Base-by-base conservation (phyloP, 2,329 filamentous ascomycete genomes). In the Metarhizium sp. region DNA sequence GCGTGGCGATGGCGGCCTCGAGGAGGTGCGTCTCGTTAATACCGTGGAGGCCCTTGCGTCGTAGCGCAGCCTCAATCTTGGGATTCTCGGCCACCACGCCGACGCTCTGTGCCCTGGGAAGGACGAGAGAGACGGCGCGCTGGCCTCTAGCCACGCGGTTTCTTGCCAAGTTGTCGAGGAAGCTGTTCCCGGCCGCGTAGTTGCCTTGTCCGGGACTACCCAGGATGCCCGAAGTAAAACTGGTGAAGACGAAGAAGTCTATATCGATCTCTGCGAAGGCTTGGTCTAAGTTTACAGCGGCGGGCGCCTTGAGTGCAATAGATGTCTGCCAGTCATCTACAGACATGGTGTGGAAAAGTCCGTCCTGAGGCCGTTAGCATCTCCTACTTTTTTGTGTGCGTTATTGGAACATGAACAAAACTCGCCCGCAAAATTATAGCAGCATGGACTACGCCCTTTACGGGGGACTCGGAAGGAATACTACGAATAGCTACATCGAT, bases 1-100 rank as follows among this genome's bases (percentile, higher is more conserved):
- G 42, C n/a, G 13, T 16, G 2, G n/a, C n/a, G 13, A 45, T 45
- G 42, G 42, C 42, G 42, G n/a, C 42, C n/a, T 45, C 42, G 11
- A 45, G 13, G 42, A 45, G 42, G n/a, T 16, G 13, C n/a, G 13
- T 16, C 11, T 45, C 42, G n/a, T 45, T 16, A 16, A 45, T 20
- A 7, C 42, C 42, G 42, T 45, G 20, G 11, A 45, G 20, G 13
- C 42, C 42, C 42, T 45, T 45, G 13, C 42, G n/a, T 16, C n/a
- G 13, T 14, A 45, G 42, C 13, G 13, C 13, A 16, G 42, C 4
- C n/a, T 45, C 42, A 7, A 45, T 11, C 5, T 69, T 65, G 0
- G 63, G 63, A 47, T 70, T 66, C 25, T 72, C 67, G 50, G 65
- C 60, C 1, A 71, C 57, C 52, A 67, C 66, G 29, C 70, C 71